A percentile compares a stretch with the other conserved stretches of the same genome.
phyloP scores from a whole-genome alignment of 192 early-diverging fungal species.

The Spinellus fusiger region DNA sequence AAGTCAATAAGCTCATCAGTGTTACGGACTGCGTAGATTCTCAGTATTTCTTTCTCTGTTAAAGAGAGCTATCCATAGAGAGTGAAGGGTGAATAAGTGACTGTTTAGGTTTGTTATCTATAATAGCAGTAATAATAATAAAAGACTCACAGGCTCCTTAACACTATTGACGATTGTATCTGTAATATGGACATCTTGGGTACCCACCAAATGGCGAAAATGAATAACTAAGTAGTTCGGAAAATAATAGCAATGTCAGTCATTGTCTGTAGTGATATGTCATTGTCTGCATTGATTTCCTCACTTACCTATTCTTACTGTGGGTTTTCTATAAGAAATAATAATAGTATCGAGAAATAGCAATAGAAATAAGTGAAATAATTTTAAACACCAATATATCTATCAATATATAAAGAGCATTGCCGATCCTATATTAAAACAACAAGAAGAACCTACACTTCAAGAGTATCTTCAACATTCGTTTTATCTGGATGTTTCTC shows the following conservation, averaged over 20 bases:
- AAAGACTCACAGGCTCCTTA: slow-evolving; percentile 6
- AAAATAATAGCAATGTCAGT: background rate
- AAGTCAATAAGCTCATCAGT: slow-evolving; percentile 27
- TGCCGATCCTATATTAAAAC: no score
- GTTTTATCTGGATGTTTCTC: slow-evolving; percentile 3
- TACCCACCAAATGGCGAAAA: slow-evolving; percentile 26
- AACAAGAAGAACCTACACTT: slow-evolving; percentile 1
- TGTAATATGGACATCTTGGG: slow-evolving; percentile 17
- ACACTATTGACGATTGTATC: background rate
- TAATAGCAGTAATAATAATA: no score
- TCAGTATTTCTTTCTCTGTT: slow-evolving; percentile 1
- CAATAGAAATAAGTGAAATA: background rate
- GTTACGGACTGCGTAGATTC: slow-evolving; percentile 8
- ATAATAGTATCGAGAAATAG: no score
- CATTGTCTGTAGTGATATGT: no score
- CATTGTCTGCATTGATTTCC: background rate
- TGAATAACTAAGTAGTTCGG: slow-evolving; percentile 17
- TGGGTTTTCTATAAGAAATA: background rate
- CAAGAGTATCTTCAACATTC: background rate
- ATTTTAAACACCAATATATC: no score
- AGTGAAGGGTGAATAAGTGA: background rate
- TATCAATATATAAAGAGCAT: no score
- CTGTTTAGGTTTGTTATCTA: no score
- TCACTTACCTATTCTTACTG: background rate
- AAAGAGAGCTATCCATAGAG: slow-evolving; percentile 12